Conservation (phyloP, 305 asterid species). For the Fraxinus latifolia region DNA sequence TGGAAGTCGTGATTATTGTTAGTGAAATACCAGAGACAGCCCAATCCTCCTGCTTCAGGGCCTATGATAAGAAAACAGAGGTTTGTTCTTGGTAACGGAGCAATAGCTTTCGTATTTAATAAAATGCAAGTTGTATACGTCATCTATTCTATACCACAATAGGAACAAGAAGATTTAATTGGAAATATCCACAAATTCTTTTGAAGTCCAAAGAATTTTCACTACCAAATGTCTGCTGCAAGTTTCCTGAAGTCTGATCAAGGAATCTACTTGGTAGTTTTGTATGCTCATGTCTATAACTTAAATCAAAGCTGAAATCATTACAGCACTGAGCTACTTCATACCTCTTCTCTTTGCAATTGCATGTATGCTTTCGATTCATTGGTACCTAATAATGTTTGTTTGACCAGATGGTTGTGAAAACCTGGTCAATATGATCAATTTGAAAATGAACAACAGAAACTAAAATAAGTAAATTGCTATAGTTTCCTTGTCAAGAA, state of each 20-base stretch:
- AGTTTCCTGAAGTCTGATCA: not conserved
- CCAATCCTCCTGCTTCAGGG: conserved; percentile 50
- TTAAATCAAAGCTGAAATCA: not conserved
- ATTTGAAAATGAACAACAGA: not conserved
- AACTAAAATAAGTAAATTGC: not conserved
- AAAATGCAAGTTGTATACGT: not conserved
- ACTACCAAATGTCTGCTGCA: conserved; percentile 4
- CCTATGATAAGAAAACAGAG: conserved; percentile 62
- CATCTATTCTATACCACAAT: not conserved
- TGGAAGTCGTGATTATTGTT: conserved; percentile 71
- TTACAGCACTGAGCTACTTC: not conserved
- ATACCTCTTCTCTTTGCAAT: not conserved
- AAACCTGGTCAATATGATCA: not conserved
- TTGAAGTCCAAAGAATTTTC: not conserved
- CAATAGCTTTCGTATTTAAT: not conserved
- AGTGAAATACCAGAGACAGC: conserved; percentile 44
- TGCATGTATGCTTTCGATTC: not conserved
- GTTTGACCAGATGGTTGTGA: not conserved
- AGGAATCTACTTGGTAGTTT: not conserved
- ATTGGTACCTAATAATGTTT: not conserved
- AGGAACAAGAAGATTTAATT: too few relatives aligned
- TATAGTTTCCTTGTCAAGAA: not conserved
- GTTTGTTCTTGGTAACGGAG: conserved; percentile 34
- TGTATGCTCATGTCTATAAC: not conserved
- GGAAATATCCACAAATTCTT: too few relatives aligned